A percentile compares a stretch with the other conserved stretches of the same genome.
phyloP scores from a whole-genome alignment of 495 filamentous ascomycete species.

The Staphylotrichum longicolle region DNA sequence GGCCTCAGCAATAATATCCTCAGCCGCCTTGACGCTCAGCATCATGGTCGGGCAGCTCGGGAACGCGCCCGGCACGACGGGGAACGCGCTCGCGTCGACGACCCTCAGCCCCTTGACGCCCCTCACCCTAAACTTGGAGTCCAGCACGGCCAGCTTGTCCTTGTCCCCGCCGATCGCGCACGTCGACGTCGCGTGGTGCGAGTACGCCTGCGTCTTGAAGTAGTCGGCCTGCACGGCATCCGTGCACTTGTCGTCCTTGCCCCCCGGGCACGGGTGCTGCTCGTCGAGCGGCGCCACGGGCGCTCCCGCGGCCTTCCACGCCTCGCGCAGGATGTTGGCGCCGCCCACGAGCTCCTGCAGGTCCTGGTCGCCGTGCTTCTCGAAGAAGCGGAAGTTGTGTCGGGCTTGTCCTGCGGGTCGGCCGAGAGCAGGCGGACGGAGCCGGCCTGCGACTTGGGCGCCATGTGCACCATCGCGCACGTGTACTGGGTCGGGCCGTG shows the following conservation, averaged over 20 bases:
- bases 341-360: slow-evolving; percentile 52
- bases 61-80: slow-evolving; percentile 57
- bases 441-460: slow-evolving; percentile 51
- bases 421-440: slow-evolving; percentile 48
- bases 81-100: slow-evolving; percentile 56
- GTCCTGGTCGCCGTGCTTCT: slow-evolving; percentile 39
- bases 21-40: slow-evolving; percentile 61
- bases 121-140: slow-evolving; percentile 51
- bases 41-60: slow-evolving; percentile 61
- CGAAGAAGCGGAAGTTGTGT: slow-evolving; percentile 58
- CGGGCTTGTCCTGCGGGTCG: slow-evolving; percentile 54
- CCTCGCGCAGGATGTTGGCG: slow-evolving; percentile 48
- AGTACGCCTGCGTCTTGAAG: slow-evolving; percentile 50
- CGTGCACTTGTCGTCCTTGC: slow-evolving; percentile 30
- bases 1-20: slow-evolving; percentile 58
- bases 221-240: slow-evolving; percentile 42
- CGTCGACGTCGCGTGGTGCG: slow-evolving; percentile 51
- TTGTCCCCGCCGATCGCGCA: slow-evolving; percentile 50
- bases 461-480: slow-evolving; percentile 49
- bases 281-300: slow-evolving; percentile 41
- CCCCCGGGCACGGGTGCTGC: slow-evolving; percentile 42
- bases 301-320: slow-evolving; percentile 34
- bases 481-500: slow-evolving; percentile 43
- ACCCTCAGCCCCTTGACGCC: slow-evolving; percentile 50
- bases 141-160: slow-evolving; percentile 51